Conservation (phyloP, 2,329 filamentous ascomycete genomes). For the Sporothrix pseudoabietina region DNA sequence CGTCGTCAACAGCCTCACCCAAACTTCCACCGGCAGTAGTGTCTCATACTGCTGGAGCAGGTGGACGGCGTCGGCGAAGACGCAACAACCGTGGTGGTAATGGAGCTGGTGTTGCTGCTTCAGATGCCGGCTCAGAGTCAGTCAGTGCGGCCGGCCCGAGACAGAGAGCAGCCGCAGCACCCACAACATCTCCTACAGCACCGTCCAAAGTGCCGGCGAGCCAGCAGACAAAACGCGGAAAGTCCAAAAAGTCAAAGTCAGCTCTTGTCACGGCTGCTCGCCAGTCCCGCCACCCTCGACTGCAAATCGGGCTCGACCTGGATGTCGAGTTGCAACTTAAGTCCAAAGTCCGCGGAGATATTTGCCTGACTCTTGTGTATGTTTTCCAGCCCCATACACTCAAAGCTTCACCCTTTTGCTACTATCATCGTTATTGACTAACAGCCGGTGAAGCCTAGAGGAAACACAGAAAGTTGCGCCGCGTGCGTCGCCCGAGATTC, state of each 20-base stretch:
- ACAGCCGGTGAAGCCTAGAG: constrained; percentile 31
- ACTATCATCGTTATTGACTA: not conserved
- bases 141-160: not conserved
- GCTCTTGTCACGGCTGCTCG: not conserved
- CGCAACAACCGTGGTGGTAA: not conserved
- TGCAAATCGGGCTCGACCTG: constrained; percentile 56
- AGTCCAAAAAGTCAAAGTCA: not conserved
- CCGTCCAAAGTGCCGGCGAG: not conserved
- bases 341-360: constrained; percentile 75
- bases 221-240: not conserved
- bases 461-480: constrained; percentile 28
- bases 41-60: not conserved
- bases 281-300: constrained; percentile 32
- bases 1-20: not conserved
- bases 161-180: not conserved
- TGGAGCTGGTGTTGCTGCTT: not conserved
- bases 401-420: not conserved
- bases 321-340: constrained; percentile 78
- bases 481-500: constrained; percentile 32
- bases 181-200: not conserved
- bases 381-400: constrained; percentile 29
- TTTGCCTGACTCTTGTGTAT: constrained; percentile 71
- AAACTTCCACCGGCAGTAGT: not conserved
- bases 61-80: constrained; percentile 2
- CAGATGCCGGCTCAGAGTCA: constrained; percentile 21